Evolutionary conservation across 768 basidiomycete genomes (phyloP), one percentile per base, ranked within the genome.

Genomic region (Pseudohyphozyma bogoriensis): DNA sequence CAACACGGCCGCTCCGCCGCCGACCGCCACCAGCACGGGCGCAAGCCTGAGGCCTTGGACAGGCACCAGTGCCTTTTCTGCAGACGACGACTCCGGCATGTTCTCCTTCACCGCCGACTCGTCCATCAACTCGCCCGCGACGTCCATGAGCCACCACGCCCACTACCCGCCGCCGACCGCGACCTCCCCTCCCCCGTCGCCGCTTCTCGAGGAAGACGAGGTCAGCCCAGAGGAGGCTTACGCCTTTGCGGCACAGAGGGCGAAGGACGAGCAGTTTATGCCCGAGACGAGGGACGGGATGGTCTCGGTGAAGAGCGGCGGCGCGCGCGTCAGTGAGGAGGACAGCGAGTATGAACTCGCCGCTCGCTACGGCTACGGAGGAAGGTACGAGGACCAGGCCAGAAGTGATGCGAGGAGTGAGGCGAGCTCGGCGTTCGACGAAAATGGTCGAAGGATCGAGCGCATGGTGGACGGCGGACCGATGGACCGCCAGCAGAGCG

Each of bases 81-180:
- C 55, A 35, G 60, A 61, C 28, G 59, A 60, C 28, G 64, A 65
- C 28, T 40, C 47, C 12, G 64, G 64, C 31, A 66, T 66, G 64
- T 66, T 66, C 60, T 52, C 59, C 15, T 61, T 55, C 51, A n/a
- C 20, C 15, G 24, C 36, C 36, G 42, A 33, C 59, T 59, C 8
- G 55, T 0, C 10, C 33, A 0, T 53, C 63, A 8, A 42, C 47
- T 24, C 37, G 58, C 15, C 36, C 52, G 26, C 5, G 18, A 5
- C n/a, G 15, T 16, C 18, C 26, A 12, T 4, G 35, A 29, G 2
- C n/a, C 3, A 32, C 50, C 36, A 13, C 39, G 16, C 36, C 49
- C 18, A 42, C 29, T 20, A 40, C 11, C 53, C 33, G 22, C 16
- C 53, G 37, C 3, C 35, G 24, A 12, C 42, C 11, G 22, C 44